Evolutionary conservation across 805 yeast species (phyloP).

Genomic region (Blastobotrys muscicola): DNA sequence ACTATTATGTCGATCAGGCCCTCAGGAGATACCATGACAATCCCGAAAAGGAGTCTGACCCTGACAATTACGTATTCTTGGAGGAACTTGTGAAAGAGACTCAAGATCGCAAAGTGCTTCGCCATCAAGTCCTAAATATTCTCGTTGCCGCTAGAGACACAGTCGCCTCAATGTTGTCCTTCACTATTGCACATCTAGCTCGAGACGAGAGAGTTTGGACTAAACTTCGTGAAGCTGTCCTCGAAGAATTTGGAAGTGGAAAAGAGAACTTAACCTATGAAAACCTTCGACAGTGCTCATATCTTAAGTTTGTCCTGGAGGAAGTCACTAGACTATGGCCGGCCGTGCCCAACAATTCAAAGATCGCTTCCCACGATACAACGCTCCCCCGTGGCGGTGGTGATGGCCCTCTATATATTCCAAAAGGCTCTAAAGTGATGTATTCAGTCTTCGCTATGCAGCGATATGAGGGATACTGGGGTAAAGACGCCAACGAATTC

Average conservation of each 20-base stretch:
- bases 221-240: conserved; percentile 32
- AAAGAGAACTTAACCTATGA: conserved; percentile 31
- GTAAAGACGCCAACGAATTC: conserved; percentile 35
- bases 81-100: conserved; percentile 41
- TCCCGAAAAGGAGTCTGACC: conserved; percentile 11
- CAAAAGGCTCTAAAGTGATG: conserved; percentile 35
- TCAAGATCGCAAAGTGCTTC: conserved; percentile 36
- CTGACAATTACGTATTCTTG: conserved; percentile 38
- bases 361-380: conserved; percentile 38
- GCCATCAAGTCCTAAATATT: conserved; percentile 43
- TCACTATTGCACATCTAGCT: conserved; percentile 36
- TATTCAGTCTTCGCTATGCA: conserved; percentile 34
- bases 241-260: conserved; percentile 28
- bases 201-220: conserved; percentile 27
- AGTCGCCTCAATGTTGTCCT: conserved; percentile 42
- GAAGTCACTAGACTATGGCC: conserved; percentile 44
- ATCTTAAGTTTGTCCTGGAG: conserved; percentile 38
- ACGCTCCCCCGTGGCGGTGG: conserved; percentile 46
- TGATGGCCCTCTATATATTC: conserved; percentile 35
- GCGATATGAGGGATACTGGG: conserved; percentile 32
- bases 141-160: conserved; percentile 48
- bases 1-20: conserved; percentile 34
- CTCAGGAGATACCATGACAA: conserved; percentile 17
- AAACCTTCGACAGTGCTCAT: conserved; percentile 38
- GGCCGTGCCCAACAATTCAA: conserved; percentile 40